phyloP scores from a whole-genome alignment of 2,329 filamentous ascomycete species.

The Aplosporella prunicola region DNA sequence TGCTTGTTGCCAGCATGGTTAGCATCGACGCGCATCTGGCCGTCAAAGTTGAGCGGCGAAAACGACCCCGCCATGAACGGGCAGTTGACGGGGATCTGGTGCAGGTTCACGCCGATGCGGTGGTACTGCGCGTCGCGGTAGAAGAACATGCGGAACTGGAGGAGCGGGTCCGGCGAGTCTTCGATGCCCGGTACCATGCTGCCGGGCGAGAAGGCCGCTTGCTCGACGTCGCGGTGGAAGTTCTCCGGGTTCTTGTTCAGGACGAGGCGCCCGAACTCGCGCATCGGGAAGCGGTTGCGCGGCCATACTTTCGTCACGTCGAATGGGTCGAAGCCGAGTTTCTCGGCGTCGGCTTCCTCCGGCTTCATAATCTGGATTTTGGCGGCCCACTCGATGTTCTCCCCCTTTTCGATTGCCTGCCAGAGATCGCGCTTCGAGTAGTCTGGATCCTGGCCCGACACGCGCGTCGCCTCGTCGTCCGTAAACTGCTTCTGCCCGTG shows the following conservation, averaged over 20 bases:
- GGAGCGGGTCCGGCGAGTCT: constrained; percentile 38
- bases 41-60: constrained; percentile 42
- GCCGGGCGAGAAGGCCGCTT: constrained; percentile 43
- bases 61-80: constrained; percentile 42
- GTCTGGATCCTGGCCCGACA: constrained; percentile 42
- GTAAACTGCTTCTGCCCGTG: constrained; percentile 41
- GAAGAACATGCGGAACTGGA: constrained; percentile 43
- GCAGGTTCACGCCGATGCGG: constrained; percentile 43
- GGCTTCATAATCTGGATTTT: constrained; percentile 39
- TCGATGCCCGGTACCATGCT: constrained; percentile 45
- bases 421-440: constrained; percentile 41
- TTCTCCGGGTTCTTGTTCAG: constrained; percentile 48
- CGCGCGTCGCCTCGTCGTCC: constrained; percentile 34
- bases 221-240: constrained; percentile 43
- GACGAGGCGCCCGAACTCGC: constrained; percentile 41
- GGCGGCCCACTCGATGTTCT: constrained; percentile 36
- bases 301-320: constrained; percentile 48
- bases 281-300: constrained; percentile 38
- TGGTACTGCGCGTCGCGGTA: constrained; percentile 44
- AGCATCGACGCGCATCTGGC: constrained; percentile 39
- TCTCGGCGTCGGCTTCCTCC: constrained; percentile 37
- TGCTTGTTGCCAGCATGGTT: constrained; percentile 41
- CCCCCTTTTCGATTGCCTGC: constrained; percentile 34
- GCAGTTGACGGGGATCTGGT: constrained; percentile 41
- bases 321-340: constrained; percentile 45